Evolutionary conservation across 805 yeast genomes (phyloP), one percentile per base, ranked within the genome.

Genomic region (Kodamaea fukazawae): DNA sequence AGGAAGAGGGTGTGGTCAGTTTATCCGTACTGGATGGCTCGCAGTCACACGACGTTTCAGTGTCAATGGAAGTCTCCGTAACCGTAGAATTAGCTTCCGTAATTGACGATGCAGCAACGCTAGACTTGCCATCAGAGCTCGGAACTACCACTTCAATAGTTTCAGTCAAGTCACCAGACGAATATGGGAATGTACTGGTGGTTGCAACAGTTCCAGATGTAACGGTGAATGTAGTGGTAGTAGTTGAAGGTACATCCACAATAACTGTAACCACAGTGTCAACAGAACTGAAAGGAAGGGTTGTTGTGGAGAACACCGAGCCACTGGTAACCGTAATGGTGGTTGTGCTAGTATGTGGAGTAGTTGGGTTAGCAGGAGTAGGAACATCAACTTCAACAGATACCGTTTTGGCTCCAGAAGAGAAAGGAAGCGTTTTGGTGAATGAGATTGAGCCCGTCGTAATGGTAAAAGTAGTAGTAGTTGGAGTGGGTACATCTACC

Each of bases 91-190:
- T 40, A 11, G 30, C 29, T 5, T 34, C 10, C 4, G 34, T 29
- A 32, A 30, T 36, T 5, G 39, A 30, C 4, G 31, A 11, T 18
- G 44, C 31, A 9, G 32, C 32, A 8, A 36, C 26, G 23, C 23
- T 20, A 20, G 23, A 20, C 5, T 6, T 6, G 7, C 8, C 23
- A 20, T 6, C 7, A 8, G 23, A 20, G 8, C 8, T 20, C 11
- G 40, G 40, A 29, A 29, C n/a, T 13, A 29, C 34, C 9, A 36
- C 32, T 4, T 17, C 40, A 12, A 36, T 34, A 7, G 36, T 34
- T 10, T 32, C 25, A 7, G 37, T 32, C n/a, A 15, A 14, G 20
- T 29, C 44, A 5, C 37, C 34, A 12, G 36, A 8, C 10, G 40
- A 29, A 20, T 29, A 41, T 8, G 39, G 36, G 3, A 36, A n/a